These are phyloP conservation scores for Pichia eremophila DNA, from an alignment of 805 yeast species.

Conservation along the genomic window DNA sequence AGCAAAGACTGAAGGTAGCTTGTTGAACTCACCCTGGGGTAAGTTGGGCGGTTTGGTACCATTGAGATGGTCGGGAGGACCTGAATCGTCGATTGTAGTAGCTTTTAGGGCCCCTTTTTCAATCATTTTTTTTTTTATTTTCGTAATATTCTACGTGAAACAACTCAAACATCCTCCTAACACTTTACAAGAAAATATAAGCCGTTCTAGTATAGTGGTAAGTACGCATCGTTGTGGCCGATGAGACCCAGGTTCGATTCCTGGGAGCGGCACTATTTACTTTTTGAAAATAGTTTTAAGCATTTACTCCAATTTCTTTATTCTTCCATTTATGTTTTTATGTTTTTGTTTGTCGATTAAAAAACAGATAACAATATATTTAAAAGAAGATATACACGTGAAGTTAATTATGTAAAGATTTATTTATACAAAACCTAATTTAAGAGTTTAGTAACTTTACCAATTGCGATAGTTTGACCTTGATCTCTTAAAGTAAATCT, in stretches of 20 bases:
- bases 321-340: neutral
- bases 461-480: constrained; percentile 96
- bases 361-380: neutral
- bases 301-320: no score
- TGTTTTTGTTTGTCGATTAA: neutral
- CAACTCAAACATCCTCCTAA: no score
- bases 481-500: constrained; percentile 98
- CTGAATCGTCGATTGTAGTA: no score
- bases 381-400: neutral
- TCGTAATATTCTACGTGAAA: no score
- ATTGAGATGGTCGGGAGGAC: no score
- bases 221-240: constrained; percentile 21
- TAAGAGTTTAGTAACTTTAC: constrained; percentile 87
- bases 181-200: neutral
- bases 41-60: no score
- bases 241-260: constrained; percentile 21
- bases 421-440: constrained; percentile 19
- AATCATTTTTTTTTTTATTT: no score
- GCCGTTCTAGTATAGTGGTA: constrained; percentile 22
- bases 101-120: no score
- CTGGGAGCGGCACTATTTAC: constrained; percentile 18
- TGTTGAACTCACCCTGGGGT: no score
- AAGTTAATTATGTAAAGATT: neutral
- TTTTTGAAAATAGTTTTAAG: neutral
- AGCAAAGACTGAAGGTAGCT: no score